Evolutionary conservation across 345 rosid species (phyloP), one percentile per base, ranked within the genome.

Genomic region (Cardamine occulta): DNA sequence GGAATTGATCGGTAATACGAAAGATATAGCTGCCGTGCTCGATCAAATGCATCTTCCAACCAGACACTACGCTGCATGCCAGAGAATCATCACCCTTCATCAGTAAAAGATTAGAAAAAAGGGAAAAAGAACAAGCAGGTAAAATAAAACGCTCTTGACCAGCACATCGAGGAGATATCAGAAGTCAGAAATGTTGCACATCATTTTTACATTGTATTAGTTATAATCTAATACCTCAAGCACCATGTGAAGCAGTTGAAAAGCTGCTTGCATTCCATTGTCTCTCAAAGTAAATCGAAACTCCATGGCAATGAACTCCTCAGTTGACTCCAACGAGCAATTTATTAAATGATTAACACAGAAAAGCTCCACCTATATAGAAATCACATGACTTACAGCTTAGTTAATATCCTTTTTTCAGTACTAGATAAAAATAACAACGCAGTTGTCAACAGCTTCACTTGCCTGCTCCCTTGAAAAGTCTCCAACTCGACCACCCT

Each of bases 1-100:
- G 99, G 99, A 80, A 96, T 93, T 67, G 99, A 96, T 14, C 96
- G 94, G 63, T 85, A 96, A 81, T 91, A 93, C 28, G 98, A 96
- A 70, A 93, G 83, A 79, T 96, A 96, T 49, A 96, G 78, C 70
- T 93, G 98, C 72, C 91, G 85, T 72, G 99, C 99, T 84, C 99
- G 84, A 76, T 96, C 99, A 85, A 96, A 96, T 68, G 99, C 99
- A 86, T 96, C 99, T 45, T 96, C 99, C 60, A 93, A 84, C 99
- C 99, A 96, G 77, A 96, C 96, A 72, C 97, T 93, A 82, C 87
- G 96, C 99, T 94, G 96, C 83, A 81, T 80, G 56, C 75, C 80
- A 83, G 65, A 56, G 55, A 84, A 77, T 55, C 47, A 80, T 11
- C 49, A 72, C 76, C 17, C 17, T 23, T 52, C 12, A 18, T 77